Evolutionary conservation across 495 filamentous ascomycete species (phyloP), one percentile per base, ranked within the genome.

Genomic region (Astrothelium subdiscretum): DNA sequence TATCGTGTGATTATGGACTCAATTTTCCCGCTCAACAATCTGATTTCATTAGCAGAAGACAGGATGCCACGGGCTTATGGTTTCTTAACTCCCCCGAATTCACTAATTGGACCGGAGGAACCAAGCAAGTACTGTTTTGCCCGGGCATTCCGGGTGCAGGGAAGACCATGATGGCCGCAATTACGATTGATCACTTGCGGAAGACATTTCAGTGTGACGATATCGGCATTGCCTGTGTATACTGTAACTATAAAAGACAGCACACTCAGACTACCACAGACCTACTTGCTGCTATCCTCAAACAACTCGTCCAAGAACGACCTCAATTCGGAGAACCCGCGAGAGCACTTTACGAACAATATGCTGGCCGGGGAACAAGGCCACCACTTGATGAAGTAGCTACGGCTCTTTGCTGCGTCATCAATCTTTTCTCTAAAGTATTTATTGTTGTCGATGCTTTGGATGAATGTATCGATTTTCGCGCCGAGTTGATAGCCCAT

Each of bases 391-490:
- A 70, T 10, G 75, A 77, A 59, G 38, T 75, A 15, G 69, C 64
- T 3, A 63, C 40, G 59, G 62, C 65, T 57, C 65, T 79, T 8
- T 61, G 70, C 2, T 66, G 63, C 12, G 62, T 73, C 11, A 64
- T 60, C 31, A 32, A 58, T 0, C 54, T 32, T 8, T 74, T 67
- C 59, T 67, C 69, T 10, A 67, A 57, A 48, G 63, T 71, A 18
- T 77, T 75, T 61, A 66, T 82, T 43, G 63, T 82, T 22, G 61
- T 81, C 12, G 78, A 81, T 61, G 78, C 78, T 38, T 66, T 80
- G 4, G 77, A 80, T 63, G 78, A 80, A 64, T 75, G 72, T 58
- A 74, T 63, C 8, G 69, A 68, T 66, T 69, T 62, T 31, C 67
- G 68, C 43, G 63, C 65, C 29, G 32, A 43, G n/a, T 66, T 77